Base-by-base conservation (phyloP, 2,329 filamentous ascomycete species). In the Botrytis hyacinthi region DNA sequence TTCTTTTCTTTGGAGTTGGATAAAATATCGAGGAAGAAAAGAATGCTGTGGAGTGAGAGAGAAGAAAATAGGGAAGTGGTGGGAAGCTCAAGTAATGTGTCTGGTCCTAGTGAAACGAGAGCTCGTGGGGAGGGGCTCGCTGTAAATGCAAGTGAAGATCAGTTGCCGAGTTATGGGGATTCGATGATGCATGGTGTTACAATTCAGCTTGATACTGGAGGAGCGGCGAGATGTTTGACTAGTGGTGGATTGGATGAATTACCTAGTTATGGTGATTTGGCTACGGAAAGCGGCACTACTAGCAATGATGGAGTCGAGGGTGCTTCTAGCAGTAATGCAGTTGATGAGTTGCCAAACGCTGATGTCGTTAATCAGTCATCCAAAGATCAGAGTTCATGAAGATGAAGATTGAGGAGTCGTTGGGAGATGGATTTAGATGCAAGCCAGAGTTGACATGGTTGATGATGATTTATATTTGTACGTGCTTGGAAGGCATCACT, bases 1-100 rank as follows among this genome's bases (percentile, higher is more conserved):
- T 40, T n/a, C 14, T 40, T 70, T 26, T 68, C 62, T 18, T 26
- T 69, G 29, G 57, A 74, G 32, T 57, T 74, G 16, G 37, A 66
- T 9, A 54, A 42, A 22, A 37, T 68, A 20, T 29, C 29, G 40
- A 74, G 72, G 70, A 67, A 72, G 59, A 73, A 68, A 10, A 65
- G 40, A 4, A 20, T 75, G 44, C 60, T 75, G 54, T 71, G 73
- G 63, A 76, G 72, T 37, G 46, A 73, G 48, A 70, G 74, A 20
- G 70, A 69, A 44, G 74, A 74, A 42, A 67, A 40, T n/a, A 70
- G 66, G 18, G 60, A 61, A 54, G 71, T 67, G 37, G 70, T 73
- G n/a, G 57, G 35, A 18, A 42, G 32, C 40, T 20, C 20, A 9
- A 54, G 40, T 16, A 57, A 29, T 32, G 48, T 32, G 9, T 5